Base-by-base conservation (phyloP, 2,329 filamentous ascomycete genomes). In the Podosphaera fusca region DNA sequence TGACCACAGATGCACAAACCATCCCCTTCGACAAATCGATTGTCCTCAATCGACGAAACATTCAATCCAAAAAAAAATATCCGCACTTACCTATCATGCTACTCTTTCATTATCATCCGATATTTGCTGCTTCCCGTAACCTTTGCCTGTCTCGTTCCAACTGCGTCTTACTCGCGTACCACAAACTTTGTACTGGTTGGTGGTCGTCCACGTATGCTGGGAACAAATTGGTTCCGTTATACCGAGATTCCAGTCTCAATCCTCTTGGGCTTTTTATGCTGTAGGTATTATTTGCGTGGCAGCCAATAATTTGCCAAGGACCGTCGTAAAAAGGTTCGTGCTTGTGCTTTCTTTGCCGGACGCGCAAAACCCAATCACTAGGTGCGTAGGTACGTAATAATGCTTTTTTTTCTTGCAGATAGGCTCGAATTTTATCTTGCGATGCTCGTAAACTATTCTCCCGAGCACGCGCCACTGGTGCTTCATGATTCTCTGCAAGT, bases 391-490 rank as follows among this genome's bases (percentile, higher is more conserved):
- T 50, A 21, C 46, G 46, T 31, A 50, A 30, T 31, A 50, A 30
- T n/a, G 50, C 50, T 53, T 53, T 53, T 36, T 53, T 35, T 35
- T 53, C 50, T 36, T 53, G 33, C 14, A 53, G 33, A 36, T 53
- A 53, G 12, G 30, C 50, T 31, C 33, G 50, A 36, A 36, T 36
- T 53, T 53, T 35, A n/a, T 35, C 31, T 36, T 36, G 31, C n/a
- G 50, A 35, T n/a, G 12, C 50, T 53, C 50, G 8, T 7, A 53
- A n/a, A 14, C 30, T 29, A 36, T 33, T 53, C 7, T 35, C 30
- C 4, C 21, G 30, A 35, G 31, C 30, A n/a, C 50, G 50, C n/a
- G 50, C 50, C 5, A 53, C 36, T 35, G 33, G 33, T 53, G 12
- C 33, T 35, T 35, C 50, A 36, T 53, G 50, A 29, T n/a, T 36